A percentile compares a stretch with the other conserved stretches of the same genome.
phyloP scores from a whole-genome alignment of 495 filamentous ascomycete genomes.

The Aspergillus diversus region DNA sequence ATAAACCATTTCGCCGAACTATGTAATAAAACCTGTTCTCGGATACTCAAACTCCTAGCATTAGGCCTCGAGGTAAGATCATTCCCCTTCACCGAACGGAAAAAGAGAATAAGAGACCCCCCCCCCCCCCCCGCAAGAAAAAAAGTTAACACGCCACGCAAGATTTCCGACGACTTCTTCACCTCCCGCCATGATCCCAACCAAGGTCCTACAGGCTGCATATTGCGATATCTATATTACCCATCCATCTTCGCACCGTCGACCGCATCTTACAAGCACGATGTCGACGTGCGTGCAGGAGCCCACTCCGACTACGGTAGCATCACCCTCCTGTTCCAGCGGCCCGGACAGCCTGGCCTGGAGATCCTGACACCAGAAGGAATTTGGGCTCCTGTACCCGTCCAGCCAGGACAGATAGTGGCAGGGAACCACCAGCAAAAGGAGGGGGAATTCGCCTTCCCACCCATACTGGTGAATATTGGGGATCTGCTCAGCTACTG shows the following conservation, averaged over 20 bases:
- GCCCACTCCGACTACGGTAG: slow-evolving; percentile 71
- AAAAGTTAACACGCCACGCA: background rate
- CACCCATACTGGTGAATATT: slow-evolving; percentile 90
- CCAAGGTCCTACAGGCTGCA: slow-evolving; percentile 66
- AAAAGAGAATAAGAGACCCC: slow-evolving; percentile 5
- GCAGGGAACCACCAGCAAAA: slow-evolving; percentile 30
- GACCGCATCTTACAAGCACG: slow-evolving; percentile 49
- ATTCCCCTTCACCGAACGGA: background rate
- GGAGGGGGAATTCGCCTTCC: slow-evolving; percentile 48
- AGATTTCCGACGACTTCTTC: slow-evolving; percentile 70
- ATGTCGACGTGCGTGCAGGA: slow-evolving; percentile 63
- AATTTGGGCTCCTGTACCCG: slow-evolving; percentile 50
- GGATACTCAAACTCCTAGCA: slow-evolving; percentile 74
- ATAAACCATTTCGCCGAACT: slow-evolving; percentile 65
- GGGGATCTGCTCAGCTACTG: slow-evolving; percentile 90
- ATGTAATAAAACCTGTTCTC: slow-evolving; percentile 75
- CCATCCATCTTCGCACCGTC: slow-evolving; percentile 56
- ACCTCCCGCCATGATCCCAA: slow-evolving; percentile 66
- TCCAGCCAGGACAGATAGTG: slow-evolving; percentile 27
- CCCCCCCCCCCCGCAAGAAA: too few species aligned
- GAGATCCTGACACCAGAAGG: slow-evolving; percentile 71
- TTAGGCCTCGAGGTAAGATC: slow-evolving; percentile 65
- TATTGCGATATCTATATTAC: slow-evolving; percentile 83
- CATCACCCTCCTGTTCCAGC: slow-evolving; percentile 76
- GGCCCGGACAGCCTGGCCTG: slow-evolving; percentile 79